Evolutionary conservation across 129 eudicot genomes (phyloP).

Genomic region (Helianthus tuberosus): DNA sequence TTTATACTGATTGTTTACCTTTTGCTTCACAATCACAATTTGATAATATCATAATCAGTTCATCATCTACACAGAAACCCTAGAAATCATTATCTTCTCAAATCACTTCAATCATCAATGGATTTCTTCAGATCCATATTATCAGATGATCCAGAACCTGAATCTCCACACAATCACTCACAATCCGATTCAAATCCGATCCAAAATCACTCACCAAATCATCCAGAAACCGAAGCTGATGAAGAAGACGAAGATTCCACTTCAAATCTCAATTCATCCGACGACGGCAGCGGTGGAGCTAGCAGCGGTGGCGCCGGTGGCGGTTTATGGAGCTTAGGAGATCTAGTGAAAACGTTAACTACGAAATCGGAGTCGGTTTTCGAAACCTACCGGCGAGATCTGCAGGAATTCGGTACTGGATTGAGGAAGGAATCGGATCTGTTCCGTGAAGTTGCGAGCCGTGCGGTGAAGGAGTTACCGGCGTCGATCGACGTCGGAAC

Average conservation of each 20-base stretch:
- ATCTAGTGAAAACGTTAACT: conserved; percentile 56
- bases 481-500: conserved; percentile 73
- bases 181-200: conserved; percentile 37
- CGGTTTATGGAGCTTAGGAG: conserved; percentile 75
- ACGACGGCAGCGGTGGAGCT: conserved; percentile 18
- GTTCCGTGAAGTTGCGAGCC: conserved; percentile 72
- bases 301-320: not conserved
- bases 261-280: conserved; percentile 35
- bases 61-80: conserved; percentile 16
- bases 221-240: conserved; percentile 23
- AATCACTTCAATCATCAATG: conserved; percentile 40
- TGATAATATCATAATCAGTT: no score
- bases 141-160: conserved; percentile 74
- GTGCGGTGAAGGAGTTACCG: conserved; percentile 93
- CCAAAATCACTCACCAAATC: conserved; percentile 14
- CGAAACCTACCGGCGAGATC: conserved; percentile 80
- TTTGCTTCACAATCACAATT: not conserved
- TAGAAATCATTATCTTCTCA: conserved; percentile 13
- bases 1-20: not conserved
- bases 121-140: conserved; percentile 86
- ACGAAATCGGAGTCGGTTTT: conserved; percentile 78
- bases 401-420: conserved; percentile 78
- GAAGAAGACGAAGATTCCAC: conserved; percentile 35
- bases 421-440: conserved; percentile 70
- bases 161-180: conserved; percentile 22